A percentile compares a stretch with the other conserved stretches of the same genome.
phyloP scores from a whole-genome alignment of 441 rosid species.

The Gossypium aridum region DNA sequence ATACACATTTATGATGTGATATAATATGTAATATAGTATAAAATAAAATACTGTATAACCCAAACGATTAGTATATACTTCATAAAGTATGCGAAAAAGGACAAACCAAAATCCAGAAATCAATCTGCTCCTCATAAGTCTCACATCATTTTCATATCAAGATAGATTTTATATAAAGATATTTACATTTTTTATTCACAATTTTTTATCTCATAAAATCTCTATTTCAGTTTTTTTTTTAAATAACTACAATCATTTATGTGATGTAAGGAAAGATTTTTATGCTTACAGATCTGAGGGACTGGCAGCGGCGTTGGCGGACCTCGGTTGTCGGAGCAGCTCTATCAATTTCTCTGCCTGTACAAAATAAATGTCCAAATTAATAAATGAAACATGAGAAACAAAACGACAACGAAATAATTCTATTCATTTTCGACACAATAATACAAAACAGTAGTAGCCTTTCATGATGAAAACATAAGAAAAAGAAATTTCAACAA shows the following conservation, averaged over 20 bases:
- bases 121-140: not conserved
- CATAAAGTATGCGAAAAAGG: not conserved
- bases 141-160: conserved; percentile 4
- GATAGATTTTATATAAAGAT: conserved; percentile 15
- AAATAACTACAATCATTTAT: conserved; percentile 16
- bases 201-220: not conserved
- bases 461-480: too few species aligned
- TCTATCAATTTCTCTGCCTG: conserved; percentile 74
- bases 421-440: not conserved
- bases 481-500: not conserved
- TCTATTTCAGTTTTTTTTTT: not conserved
- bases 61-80: too few species aligned
- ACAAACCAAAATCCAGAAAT: conserved; percentile 15
- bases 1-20: too few species aligned
- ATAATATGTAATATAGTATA: too few species aligned
- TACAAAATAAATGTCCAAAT: conserved; percentile 1
- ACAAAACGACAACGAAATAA: conserved; percentile 17
- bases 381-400: conserved; percentile 10
- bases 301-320: conserved; percentile 47
- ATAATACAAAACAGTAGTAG: not conserved
- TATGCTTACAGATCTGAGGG: conserved; percentile 34
- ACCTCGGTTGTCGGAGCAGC: conserved; percentile 84
- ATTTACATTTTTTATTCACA: conserved; percentile 24
- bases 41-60: too few species aligned
- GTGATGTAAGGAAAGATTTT: conserved; percentile 21